Percentiles rank a stretch among this genome's conserved stretches.
phyloP scores from a whole-genome alignment of 306 rosid species.

The Clitoria ternatea region DNA sequence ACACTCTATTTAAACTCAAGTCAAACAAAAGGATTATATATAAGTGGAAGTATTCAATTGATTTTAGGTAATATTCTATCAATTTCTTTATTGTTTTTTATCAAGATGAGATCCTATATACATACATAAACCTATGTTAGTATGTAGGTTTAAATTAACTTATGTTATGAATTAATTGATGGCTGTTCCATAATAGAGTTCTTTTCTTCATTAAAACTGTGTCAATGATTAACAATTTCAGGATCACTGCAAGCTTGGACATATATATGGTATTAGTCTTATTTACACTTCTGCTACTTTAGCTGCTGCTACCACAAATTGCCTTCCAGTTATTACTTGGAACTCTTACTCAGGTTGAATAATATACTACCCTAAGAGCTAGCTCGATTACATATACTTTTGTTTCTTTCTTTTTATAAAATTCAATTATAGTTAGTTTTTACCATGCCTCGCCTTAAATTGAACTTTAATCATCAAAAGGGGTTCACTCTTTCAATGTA shows the following conservation, averaged over 20 bases:
- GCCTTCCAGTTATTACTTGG: slow-evolving; percentile 85
- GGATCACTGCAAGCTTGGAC: slow-evolving; percentile 59
- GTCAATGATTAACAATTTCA: slow-evolving; percentile 24
- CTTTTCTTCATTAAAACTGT: background rate
- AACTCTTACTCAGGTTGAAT: slow-evolving; percentile 56
- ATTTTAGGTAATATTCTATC: too few relatives aligned
- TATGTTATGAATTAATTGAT: background rate
- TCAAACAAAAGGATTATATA: too few relatives aligned
- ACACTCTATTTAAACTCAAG: too few relatives aligned
- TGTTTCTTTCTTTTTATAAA: background rate
- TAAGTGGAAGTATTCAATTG: too few relatives aligned
- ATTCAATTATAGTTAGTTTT: background rate
- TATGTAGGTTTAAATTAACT: too few relatives aligned
- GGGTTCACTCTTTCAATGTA: too few relatives aligned
- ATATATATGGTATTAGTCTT: slow-evolving; percentile 53
- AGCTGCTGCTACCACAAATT: slow-evolving; percentile 73
- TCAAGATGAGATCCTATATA: too few relatives aligned
- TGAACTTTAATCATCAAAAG: background rate
- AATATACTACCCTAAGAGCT: background rate
- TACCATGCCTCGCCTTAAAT: background rate
- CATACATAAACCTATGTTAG: too few relatives aligned
- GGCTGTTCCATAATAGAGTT: too few relatives aligned
- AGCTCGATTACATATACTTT: background rate
- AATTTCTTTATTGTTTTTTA: too few relatives aligned
- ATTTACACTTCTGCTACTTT: slow-evolving; percentile 67